Percentiles rank a stretch among this genome's conserved stretches.
Conservation (phyloP, 306 rosid species). For the Cucumis cinereus region DNA sequence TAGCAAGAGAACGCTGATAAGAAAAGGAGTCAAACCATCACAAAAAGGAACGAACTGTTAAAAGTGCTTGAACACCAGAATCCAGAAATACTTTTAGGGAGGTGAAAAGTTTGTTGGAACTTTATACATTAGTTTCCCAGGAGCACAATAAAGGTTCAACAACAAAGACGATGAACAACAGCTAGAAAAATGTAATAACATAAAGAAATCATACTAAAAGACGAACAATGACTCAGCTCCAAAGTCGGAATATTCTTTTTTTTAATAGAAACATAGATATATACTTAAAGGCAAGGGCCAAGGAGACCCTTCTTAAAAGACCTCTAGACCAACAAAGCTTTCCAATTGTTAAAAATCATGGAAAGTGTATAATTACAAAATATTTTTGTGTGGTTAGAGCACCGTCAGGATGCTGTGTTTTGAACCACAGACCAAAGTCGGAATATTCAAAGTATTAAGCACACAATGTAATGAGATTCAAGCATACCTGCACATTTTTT, state of each 20-base stretch:
- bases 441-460: not conserved
- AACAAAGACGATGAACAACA: not conserved
- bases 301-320: too few species aligned
- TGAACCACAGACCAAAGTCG: too few species aligned
- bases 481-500: constrained; percentile 67
- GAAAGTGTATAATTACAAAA: too few species aligned
- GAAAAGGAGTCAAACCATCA: constrained; percentile 32
- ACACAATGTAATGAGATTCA: not conserved
- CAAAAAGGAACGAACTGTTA: constrained; percentile 5
- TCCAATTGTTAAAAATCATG: too few species aligned
- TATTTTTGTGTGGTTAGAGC: too few species aligned
- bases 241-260: not conserved
- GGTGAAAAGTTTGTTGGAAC: not conserved
- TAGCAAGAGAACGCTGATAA: constrained; percentile 72
- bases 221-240: not conserved
- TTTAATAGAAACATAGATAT: too few species aligned
- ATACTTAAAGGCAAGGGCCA: too few species aligned
- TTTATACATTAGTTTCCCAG: not conserved
- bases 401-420: too few species aligned
- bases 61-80: constrained; percentile 16
- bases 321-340: too few species aligned
- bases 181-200: not conserved
- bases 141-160: not conserved
- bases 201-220: not conserved
- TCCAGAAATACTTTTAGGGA: not conserved